Conservation (phyloP, 352 stramenopile species). For the Globisporangium takayamanum region DNA sequence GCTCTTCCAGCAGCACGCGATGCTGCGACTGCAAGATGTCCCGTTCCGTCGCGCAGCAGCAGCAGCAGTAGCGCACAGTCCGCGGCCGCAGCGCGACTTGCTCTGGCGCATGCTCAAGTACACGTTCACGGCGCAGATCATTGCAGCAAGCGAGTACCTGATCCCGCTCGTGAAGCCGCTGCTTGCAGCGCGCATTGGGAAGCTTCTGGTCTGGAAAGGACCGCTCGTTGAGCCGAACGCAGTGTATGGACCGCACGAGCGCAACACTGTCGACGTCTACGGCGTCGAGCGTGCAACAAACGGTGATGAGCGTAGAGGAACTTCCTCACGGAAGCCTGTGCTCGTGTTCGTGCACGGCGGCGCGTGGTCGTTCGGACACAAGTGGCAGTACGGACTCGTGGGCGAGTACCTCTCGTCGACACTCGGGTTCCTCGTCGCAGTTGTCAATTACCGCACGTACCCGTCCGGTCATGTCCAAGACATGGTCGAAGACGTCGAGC, state of each 20-base stretch:
- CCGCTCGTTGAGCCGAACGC: constrained; percentile 21
- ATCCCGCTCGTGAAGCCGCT: constrained; percentile 48
- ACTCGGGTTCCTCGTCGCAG: constrained; percentile 68
- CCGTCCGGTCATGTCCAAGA: constrained; percentile 73
- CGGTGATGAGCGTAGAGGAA: background rate
- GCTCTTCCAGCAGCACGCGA: constrained; percentile 17
- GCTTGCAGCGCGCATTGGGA: constrained; percentile 34
- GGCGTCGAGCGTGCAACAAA: constrained; percentile 20
- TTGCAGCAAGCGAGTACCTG: constrained; percentile 46
- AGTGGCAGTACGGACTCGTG: constrained; percentile 74
- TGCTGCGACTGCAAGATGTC: constrained; percentile 17
- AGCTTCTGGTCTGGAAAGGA: constrained; percentile 34
- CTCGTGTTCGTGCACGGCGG: constrained; percentile 90
- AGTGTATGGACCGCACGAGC: constrained; percentile 40
- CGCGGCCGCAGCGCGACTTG: background rate
- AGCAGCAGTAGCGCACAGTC: background rate
- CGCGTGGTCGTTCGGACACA: constrained; percentile 76
- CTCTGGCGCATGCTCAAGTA: constrained; percentile 29
- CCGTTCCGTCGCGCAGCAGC: constrained; percentile 1
- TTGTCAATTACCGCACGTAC: constrained; percentile 90
- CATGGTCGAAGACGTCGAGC: constrained; percentile 87
- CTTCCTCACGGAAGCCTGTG: constrained; percentile 37
- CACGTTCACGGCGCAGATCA: constrained; percentile 39
- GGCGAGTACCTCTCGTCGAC: constrained; percentile 43
- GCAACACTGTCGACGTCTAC: constrained; percentile 60